Evolutionary conservation across 2,329 filamentous ascomycete species (phyloP).

Genomic region (Xylariomycetidae sp.): DNA sequence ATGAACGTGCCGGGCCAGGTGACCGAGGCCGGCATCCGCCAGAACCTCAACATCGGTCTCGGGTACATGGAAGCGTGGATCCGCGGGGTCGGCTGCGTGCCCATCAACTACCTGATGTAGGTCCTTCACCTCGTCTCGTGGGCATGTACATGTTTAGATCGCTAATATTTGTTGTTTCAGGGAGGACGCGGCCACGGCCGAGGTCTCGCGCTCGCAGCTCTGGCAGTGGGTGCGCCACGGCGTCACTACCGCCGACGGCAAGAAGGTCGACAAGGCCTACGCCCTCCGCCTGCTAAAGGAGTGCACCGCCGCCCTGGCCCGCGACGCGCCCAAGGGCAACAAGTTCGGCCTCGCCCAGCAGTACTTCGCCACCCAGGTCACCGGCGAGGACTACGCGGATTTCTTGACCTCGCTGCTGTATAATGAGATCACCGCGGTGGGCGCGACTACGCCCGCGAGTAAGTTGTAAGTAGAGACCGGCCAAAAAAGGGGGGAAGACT

Average conservation of each 20-base stretch:
- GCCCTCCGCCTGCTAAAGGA: constrained; percentile 81
- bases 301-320: constrained; percentile 67
- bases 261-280: constrained; percentile 89
- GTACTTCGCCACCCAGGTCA: constrained; percentile 90
- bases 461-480: constrained; percentile 22
- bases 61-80: constrained; percentile 99
- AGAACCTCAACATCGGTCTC: constrained; percentile 95
- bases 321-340: constrained; percentile 77
- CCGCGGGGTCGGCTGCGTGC: constrained; percentile 88
- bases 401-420: constrained; percentile 64
- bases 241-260: constrained; percentile 76
- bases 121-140: constrained; percentile 20
- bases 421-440: constrained; percentile 29
- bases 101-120: constrained; percentile 93
- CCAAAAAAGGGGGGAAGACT: no score
- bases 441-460: constrained; percentile 24
- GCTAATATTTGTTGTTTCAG: no score
- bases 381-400: constrained; percentile 95
- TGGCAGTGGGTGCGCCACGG: constrained; percentile 88
- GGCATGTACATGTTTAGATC: no score
- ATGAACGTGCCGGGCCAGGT: constrained; percentile 94
- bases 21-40: constrained; percentile 90
- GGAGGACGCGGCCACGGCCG: constrained; percentile 94
- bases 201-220: constrained; percentile 88
- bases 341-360: constrained; percentile 86